Conservation (phyloP, 805 yeast genomes). For the Saccharomyces cerevisiae region DNA sequence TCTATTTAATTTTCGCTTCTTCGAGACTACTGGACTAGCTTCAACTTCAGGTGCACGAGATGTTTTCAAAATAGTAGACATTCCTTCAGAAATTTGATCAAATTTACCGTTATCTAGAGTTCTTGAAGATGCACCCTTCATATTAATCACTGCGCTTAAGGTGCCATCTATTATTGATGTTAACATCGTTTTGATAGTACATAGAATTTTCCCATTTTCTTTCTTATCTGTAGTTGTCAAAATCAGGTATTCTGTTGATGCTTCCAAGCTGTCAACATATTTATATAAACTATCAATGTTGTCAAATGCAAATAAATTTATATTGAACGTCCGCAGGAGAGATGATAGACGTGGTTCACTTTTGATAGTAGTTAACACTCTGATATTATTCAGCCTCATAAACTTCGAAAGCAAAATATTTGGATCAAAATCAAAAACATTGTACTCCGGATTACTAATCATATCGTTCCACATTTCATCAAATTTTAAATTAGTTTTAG, state of each 20-base stretch:
- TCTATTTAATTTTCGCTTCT: conserved; percentile 18
- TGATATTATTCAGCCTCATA: not conserved
- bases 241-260: not conserved
- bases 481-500: conserved; percentile 7
- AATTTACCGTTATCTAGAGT: not conserved
- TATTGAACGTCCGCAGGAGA: not conserved
- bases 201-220: not conserved
- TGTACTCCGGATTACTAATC: not conserved
- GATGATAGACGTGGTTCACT: not conserved
- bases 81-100: not conserved
- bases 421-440: not conserved
- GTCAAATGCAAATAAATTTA: not conserved
- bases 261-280: not conserved
- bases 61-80: not conserved
- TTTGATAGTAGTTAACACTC: not conserved
- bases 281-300: not conserved
- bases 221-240: not conserved
- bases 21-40: conserved; percentile 1
- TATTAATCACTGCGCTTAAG: not conserved
- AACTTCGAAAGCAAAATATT: not conserved
- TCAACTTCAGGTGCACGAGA: not conserved
- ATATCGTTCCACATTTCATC: conserved; percentile 9
- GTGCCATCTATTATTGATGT: not conserved
- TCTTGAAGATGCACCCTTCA: not conserved
- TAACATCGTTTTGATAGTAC: not conserved